phyloP scores from a whole-genome alignment of 2,329 filamentous ascomycete species.

The Aspergillus clavatus region DNA sequence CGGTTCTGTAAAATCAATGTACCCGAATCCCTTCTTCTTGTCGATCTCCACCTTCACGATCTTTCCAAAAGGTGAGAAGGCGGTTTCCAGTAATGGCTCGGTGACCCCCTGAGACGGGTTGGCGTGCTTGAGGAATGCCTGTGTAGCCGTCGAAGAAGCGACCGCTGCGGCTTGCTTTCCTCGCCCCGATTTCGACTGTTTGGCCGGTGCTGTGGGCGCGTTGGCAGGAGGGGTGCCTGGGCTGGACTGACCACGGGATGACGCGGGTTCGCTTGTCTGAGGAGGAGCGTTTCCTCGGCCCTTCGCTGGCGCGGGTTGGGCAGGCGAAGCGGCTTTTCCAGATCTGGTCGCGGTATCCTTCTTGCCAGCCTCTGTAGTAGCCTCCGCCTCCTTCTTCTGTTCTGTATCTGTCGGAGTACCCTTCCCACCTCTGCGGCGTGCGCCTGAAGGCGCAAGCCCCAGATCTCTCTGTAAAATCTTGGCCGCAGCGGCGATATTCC shows the following conservation, averaged over 20 bases:
- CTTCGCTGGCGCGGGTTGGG: conserved; percentile 12
- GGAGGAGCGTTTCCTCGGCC: conserved; percentile 14
- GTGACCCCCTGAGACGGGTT: conserved; percentile 91
- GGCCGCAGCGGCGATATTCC: conserved; percentile 49
- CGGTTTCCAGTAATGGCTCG: conserved; percentile 69
- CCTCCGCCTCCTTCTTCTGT: conserved; percentile 18
- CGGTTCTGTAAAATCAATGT: conserved; percentile 78
- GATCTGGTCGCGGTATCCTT: conserved; percentile 20
- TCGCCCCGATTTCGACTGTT: conserved; percentile 25
- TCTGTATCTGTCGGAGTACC: conserved; percentile 21
- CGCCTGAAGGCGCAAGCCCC: conserved; percentile 47
- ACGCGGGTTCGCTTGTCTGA: conserved; percentile 21
- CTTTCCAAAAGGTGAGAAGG: conserved; percentile 67
- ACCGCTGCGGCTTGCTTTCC: conserved; percentile 22
- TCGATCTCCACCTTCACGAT: conserved; percentile 85
- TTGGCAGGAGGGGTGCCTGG: conserved; percentile 12
- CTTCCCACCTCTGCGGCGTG: conserved; percentile 39
- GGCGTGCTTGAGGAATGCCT: conserved; percentile 72
- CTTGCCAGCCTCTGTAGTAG: conserved; percentile 18
- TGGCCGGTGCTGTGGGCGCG: conserved; percentile 15
- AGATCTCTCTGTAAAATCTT: conserved; percentile 60
- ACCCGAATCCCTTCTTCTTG: conserved; percentile 89
- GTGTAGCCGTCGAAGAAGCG: conserved; percentile 29
- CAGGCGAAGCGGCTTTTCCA: conserved; percentile 13
- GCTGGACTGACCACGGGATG: conserved; percentile 15